Evolutionary conservation across 1,139 yeast genomes (phyloP).

Genomic region (Candida freyschussii): DNA sequence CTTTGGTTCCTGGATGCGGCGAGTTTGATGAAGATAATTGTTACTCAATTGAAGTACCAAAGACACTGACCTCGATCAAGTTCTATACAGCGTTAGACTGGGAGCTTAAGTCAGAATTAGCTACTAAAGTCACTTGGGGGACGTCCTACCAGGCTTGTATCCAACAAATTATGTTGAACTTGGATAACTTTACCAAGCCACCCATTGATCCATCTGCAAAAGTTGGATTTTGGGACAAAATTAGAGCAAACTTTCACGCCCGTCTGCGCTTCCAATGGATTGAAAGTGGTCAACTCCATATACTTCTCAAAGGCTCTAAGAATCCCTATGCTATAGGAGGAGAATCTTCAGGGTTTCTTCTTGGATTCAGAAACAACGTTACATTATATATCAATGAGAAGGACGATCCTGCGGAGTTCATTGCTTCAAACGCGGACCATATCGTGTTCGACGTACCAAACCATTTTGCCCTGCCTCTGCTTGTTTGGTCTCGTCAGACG

Average conservation of each 20-base stretch:
- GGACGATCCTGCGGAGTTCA: constrained; percentile 56
- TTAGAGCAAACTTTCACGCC: constrained; percentile 59
- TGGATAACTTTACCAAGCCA: constrained; percentile 81
- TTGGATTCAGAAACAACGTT: constrained; percentile 72
- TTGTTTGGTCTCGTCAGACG: constrained; percentile 57
- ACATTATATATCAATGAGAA: constrained; percentile 54
- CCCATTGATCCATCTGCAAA: constrained; percentile 81
- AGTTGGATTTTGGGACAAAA: constrained; percentile 77
- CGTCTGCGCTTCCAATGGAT: constrained; percentile 43
- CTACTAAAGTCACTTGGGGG: constrained; percentile 82
- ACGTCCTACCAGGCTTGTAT: constrained; percentile 80
- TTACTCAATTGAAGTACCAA: constrained; percentile 62
- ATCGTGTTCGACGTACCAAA: constrained; percentile 71
- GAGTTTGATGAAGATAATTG: constrained; percentile 37
- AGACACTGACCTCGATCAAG: constrained; percentile 76
- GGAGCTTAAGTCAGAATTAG: constrained; percentile 47
- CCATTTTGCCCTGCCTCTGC: constrained; percentile 51
- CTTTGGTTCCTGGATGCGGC: constrained; percentile 46
- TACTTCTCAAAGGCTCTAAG: constrained; percentile 59
- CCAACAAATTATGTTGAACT: constrained; percentile 71
- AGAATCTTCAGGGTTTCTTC: constrained; percentile 70
- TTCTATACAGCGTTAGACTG: constrained; percentile 59
- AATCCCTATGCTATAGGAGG: constrained; percentile 74
- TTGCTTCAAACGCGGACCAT: constrained; percentile 60
- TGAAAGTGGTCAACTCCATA: constrained; percentile 50